Evolutionary conservation across 192 early-diverging fungal genomes (phyloP), one percentile per base, ranked within the genome.

Genomic region (Backusella tarrabulga): DNA sequence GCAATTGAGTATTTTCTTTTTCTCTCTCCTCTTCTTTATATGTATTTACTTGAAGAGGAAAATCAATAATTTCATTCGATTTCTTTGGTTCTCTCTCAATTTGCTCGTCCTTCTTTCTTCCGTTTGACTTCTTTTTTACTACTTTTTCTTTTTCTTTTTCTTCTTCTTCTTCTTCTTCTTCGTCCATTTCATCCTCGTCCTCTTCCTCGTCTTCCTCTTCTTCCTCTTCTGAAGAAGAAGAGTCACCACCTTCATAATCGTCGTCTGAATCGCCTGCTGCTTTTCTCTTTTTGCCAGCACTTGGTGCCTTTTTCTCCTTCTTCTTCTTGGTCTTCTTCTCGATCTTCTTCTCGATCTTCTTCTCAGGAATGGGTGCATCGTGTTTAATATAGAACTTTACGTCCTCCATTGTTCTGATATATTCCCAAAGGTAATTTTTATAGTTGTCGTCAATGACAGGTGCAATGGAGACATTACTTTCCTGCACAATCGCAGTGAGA

Each of bases 391-490:
- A 69, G 40, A 71, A 77, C 6, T 6, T n/a, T 0, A 77, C 5
- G 2, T 71, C 68, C 4, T 50, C 34, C 32, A 68, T 21, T 0
- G 4, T 35, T 41, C 42, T 69, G 3, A 77, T 26, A 42, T 35
- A 71, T 12, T 56, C 23, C 76, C 76, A 77, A n/a, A 77, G 9
- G 60, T 38, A 77, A 12, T n/a, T 17, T 21, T 71, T 77, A 46
- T 77, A 77, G 15, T 14, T 42, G 3, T 68, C 44, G n/a, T 77
- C 76, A 21, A 77, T 38, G 11, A 38, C 35, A 29, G 67, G 42
- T 41, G 8, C 21, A 15, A 36, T 50, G 11, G 21, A 11, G 6
- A 63, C 11, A 9, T 34, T 32, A 36, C 19, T 26, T 14, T 76
- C 38, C 11, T 34, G 42, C 19, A n/a, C 36, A 14, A 46, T 46